A percentile compares a stretch with the other conserved stretches of the same genome.
phyloP scores from a whole-genome alignment of 495 filamentous ascomycete species.

The Durotheca rogersii region DNA sequence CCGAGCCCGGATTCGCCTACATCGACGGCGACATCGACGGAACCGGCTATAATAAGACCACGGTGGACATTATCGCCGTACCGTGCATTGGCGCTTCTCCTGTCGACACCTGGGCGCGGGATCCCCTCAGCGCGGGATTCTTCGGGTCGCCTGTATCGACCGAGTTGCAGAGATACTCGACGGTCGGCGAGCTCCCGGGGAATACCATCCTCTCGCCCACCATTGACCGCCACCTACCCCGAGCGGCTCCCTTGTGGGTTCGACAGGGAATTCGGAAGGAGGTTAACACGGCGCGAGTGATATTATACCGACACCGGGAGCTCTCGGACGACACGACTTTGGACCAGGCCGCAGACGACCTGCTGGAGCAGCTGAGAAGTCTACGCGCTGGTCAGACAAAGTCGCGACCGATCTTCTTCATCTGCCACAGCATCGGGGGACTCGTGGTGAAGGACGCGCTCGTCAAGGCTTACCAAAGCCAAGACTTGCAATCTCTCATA shows the following conservation, averaged over 20 bases:
- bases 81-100: constrained; percentile 50
- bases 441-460: constrained; percentile 60
- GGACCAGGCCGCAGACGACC: constrained; percentile 49
- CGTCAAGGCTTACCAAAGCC: constrained; percentile 48
- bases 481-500: constrained; percentile 44
- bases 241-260: constrained; percentile 42
- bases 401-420: constrained; percentile 59
- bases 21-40: constrained; percentile 46
- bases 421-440: constrained; percentile 67
- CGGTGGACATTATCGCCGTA: constrained; percentile 50
- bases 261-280: constrained; percentile 41
- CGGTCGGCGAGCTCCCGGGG: constrained; percentile 32
- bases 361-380: constrained; percentile 49
- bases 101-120: constrained; percentile 45
- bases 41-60: constrained; percentile 45
- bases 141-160: constrained; percentile 28
- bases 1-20: constrained; percentile 43
- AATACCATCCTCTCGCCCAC: constrained; percentile 35
- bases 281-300: constrained; percentile 49
- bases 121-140: constrained; percentile 38
- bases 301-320: constrained; percentile 58
- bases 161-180: constrained; percentile 29
- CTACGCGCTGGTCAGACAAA: constrained; percentile 40
- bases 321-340: constrained; percentile 50
- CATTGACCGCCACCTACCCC: constrained; percentile 32